Conservation (phyloP, 345 rosid species). For the Salix brachista region DNA sequence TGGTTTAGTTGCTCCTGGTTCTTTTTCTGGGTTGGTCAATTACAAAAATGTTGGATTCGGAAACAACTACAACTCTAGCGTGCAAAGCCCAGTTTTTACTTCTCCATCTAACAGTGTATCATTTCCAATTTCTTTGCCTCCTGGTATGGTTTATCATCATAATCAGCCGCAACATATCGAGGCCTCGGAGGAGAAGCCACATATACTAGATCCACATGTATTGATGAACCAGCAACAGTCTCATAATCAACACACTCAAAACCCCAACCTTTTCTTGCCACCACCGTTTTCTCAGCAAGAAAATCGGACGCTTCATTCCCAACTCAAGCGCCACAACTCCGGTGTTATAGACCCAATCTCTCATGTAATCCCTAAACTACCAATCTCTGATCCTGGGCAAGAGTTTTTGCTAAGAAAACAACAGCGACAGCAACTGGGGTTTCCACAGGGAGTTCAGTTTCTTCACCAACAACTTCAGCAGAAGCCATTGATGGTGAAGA, state of each 20-base stretch:
- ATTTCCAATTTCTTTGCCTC: conserved; percentile 23
- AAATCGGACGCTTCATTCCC: conserved; percentile 35
- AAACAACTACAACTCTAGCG: conserved; percentile 10
- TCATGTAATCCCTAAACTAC: conserved; percentile 25
- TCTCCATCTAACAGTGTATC: conserved; percentile 18
- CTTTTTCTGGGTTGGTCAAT: conserved; percentile 25
- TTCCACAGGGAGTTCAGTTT: conserved; percentile 37
- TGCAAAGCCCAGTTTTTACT: conserved; percentile 26
- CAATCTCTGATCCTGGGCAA: conserved; percentile 32
- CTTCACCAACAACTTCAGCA: conserved; percentile 32
- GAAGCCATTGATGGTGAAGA: conserved; percentile 30
- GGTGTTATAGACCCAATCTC: conserved; percentile 29
- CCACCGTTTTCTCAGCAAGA: conserved; percentile 24
- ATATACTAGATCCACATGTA: conserved; percentile 25
- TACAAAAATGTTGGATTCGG: conserved; percentile 21
- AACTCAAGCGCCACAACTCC: conserved; percentile 39
- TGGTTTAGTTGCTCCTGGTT: conserved; percentile 18
- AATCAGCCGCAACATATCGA: conserved; percentile 30
- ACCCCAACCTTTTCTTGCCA: conserved; percentile 36
- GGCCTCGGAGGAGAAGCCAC: conserved; percentile 34
- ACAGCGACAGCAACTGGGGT: conserved; percentile 27
- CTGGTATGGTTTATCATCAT: conserved; percentile 25
- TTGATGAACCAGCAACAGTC: conserved; percentile 38
- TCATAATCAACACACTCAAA: conserved; percentile 22
- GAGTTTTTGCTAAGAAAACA: conserved; percentile 31